Base-by-base conservation (phyloP, 1,284 basidiomycete species). In the Coriolopsis trogii region DNA sequence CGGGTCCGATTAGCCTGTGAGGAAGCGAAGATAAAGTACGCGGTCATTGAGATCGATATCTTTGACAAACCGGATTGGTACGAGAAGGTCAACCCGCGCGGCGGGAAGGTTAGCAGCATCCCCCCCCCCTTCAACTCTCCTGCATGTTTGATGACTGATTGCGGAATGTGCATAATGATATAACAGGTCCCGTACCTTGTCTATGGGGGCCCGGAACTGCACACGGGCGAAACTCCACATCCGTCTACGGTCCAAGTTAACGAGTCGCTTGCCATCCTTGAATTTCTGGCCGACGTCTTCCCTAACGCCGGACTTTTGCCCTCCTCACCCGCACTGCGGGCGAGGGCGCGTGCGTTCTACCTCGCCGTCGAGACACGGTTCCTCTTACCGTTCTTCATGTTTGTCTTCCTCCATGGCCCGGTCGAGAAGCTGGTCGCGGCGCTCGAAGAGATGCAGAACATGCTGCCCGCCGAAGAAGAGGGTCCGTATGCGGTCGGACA, bases 41-140 rank as follows among this genome's bases (percentile, higher is more conserved):
- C n/a, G n/a, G n/a, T n/a, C n/a, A n/a, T n/a, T n/a, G n/a, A n/a
- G n/a, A n/a, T n/a, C n/a, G n/a, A n/a, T n/a, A 30, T 34, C 40
- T 87, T 29, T 53, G 63, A 56, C 81, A 84, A 87, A 68, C 85
- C 85, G 0, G 75, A 73, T 41, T 84, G 82, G 84, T 85, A 82
- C 63, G 75, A 78, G 1, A 72, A 79, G 51, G 75, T 87, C 38
- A 87, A 86, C 33, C n/a, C 20, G 3, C 66, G 80, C 2, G 81
- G 78, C 3, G 77, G 77, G 65, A 84, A 85, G 73, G 83, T 82
- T 21, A 24, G 21, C n/a, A 24, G 7, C 23, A 18, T 25, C 23
- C 13, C 13, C 21, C 21, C 20, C 23, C 23, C 31, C 18, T 42
- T 18, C 13, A 31, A 51, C 36, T 39, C 36, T 23, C n/a, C 38